Evolutionary conservation across 352 stramenopile species (phyloP), one percentile per base, ranked within the genome.

Genomic region (Phytophthora agathidicida): DNA sequence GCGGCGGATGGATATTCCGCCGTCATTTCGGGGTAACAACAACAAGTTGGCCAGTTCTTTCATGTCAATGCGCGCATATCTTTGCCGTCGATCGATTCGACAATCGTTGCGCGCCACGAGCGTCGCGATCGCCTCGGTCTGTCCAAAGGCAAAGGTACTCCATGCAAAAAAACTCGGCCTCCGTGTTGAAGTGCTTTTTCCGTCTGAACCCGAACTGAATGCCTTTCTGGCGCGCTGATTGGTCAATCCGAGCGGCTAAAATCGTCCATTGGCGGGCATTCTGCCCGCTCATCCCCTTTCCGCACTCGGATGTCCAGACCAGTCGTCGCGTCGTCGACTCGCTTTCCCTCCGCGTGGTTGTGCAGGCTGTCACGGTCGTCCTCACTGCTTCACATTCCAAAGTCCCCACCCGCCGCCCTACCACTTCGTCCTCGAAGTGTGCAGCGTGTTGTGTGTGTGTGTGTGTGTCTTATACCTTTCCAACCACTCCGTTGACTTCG

Each of bases 31-130:
- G 20, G 17, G 27, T 10, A 27, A n/a, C 27, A 51, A 24, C 24
- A 7, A 39, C n/a, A 14, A 49, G 37, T 55, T 55, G 33, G 37
- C 47, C 47, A 55, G 45, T n/a, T n/a, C n/a, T 55, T 55, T 54
- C 47, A 35, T 46, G 47, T 55, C 47, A 24, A 55, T 33, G 26
- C n/a, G 51, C 27, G 44, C 47, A 50, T 67, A 37, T 67, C 58
- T 52, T 69, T 65, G 38, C 53, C 30, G 42, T 60, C 39, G 39
- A 47, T 60, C 39, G 39, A 60, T 65, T 70, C 61, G 54, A 65
- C 60, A 69, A 65, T 69, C 53, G 53, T 37, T 38, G 39, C 20
- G 39, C 26, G 54, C 54, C 38, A 64, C 54, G 55, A 28, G 55
- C 47, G 56, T 60, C 56, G 56, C 31, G 47, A n/a, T n/a, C n/a